phyloP scores from a whole-genome alignment of 2,329 filamentous ascomycete genomes.

The Neocatenulostroma microsporum region DNA sequence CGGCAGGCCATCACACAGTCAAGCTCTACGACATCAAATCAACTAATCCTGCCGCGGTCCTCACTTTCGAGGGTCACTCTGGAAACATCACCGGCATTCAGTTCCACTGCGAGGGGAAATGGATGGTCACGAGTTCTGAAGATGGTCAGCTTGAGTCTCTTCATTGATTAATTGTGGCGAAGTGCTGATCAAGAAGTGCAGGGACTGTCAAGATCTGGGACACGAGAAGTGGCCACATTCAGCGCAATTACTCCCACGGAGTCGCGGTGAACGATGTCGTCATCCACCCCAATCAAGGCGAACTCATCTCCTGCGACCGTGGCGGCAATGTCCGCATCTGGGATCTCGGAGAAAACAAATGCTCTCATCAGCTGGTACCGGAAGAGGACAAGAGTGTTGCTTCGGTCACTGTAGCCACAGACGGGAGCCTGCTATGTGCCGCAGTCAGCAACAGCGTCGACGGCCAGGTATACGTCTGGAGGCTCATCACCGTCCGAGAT shows the following conservation, averaged over 20 bases:
- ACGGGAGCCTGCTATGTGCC: slow-evolving; percentile 85
- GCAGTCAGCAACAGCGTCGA: slow-evolving; percentile 65
- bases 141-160: too few species aligned
- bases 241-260: slow-evolving; percentile 87
- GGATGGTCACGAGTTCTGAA: slow-evolving; percentile 98
- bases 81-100: slow-evolving; percentile 94
- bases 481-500: slow-evolving; percentile 75
- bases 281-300: slow-evolving; percentile 98
- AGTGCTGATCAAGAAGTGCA: too few species aligned
- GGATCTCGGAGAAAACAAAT: slow-evolving; percentile 96
- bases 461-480: slow-evolving; percentile 98
- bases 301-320: slow-evolving; percentile 93
- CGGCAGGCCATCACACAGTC: slow-evolving; percentile 71
- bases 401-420: slow-evolving; percentile 90
- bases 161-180: too few species aligned
- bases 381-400: slow-evolving; percentile 92
- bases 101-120: slow-evolving; percentile 98
- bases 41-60: slow-evolving; percentile 86
- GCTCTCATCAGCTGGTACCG: slow-evolving; percentile 89
- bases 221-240: slow-evolving; percentile 73
- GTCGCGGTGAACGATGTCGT: slow-evolving; percentile 93
- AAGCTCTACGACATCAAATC: slow-evolving; percentile 99
- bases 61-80: slow-evolving; percentile 93
- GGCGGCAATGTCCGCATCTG: slow-evolving; percentile 89
- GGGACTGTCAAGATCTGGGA: slow-evolving; percentile 93